Percentiles rank a stretch among this genome's conserved stretches.
Evolutionary conservation across 495 filamentous ascomycete genomes (phyloP).

Genomic region (Oidiodendron maius): DNA sequence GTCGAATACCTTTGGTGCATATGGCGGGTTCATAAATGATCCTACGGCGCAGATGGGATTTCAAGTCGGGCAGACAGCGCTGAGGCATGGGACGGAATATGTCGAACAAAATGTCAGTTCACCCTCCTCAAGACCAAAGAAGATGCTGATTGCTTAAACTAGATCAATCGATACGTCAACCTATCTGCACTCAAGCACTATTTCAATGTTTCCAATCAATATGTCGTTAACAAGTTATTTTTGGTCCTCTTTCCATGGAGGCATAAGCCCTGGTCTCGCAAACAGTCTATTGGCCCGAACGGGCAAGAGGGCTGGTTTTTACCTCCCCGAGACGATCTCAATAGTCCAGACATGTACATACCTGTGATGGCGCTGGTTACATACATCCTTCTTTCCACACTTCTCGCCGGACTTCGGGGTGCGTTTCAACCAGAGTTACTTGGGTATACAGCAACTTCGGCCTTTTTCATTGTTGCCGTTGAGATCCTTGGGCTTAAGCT

Average conservation of each 20-base stretch:
- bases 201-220: conserved; percentile 93
- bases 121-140: neutral
- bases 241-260: conserved; percentile 96
- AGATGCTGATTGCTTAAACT: conserved; percentile 2
- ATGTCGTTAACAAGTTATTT: conserved; percentile 76
- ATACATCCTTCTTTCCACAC: conserved; percentile 86
- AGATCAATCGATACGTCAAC: conserved; percentile 93
- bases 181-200: conserved; percentile 92
- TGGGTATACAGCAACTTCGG: conserved; percentile 78
- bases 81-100: conserved; percentile 83
- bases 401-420: conserved; percentile 87
- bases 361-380: conserved; percentile 92
- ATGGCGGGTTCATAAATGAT: conserved; percentile 89
- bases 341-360: conserved; percentile 99
- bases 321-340: conserved; percentile 93
- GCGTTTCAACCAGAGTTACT: conserved; percentile 91
- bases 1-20: conserved; percentile 59
- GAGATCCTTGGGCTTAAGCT: conserved; percentile 88
- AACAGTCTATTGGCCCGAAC: conserved; percentile 53
- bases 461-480: conserved; percentile 72
- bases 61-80: conserved; percentile 87
- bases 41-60: conserved; percentile 95
- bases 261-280: conserved; percentile 92
- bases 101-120: conserved; percentile 79
- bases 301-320: conserved; percentile 82